These are phyloP conservation scores for Suhomyces ambrosiae DNA, from an alignment of 1,139 yeast genomes.

Conservation along the genomic window DNA sequence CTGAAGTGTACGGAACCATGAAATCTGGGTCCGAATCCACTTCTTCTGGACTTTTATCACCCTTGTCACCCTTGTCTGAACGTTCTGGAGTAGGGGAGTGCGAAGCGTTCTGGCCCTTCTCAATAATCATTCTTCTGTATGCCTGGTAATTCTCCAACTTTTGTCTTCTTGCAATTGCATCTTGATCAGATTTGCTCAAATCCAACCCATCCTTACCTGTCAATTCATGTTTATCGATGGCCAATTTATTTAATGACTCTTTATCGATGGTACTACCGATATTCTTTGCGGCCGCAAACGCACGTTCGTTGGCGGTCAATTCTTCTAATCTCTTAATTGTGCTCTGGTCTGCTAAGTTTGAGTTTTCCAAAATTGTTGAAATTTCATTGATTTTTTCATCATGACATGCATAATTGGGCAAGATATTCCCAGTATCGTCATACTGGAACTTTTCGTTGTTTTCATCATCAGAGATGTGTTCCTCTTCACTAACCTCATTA, in stretches of 20 bases:
- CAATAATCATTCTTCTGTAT: constrained; percentile 51
- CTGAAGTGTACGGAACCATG: constrained; percentile 69
- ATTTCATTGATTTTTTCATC: constrained; percentile 49
- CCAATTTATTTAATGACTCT: constrained; percentile 43
- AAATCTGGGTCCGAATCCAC: constrained; percentile 34
- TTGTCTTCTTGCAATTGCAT: constrained; percentile 46
- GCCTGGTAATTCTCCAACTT: constrained; percentile 49
- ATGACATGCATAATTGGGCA: constrained; percentile 59
- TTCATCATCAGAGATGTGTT: constrained; percentile 66
- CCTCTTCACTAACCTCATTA: constrained; percentile 60
- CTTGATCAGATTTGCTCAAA: constrained; percentile 46
- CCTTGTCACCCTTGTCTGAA: constrained; percentile 3
- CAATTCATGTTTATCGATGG: constrained; percentile 41
- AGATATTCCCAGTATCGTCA: constrained; percentile 60
- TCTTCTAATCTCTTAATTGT: constrained; percentile 56
- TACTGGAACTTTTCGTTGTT: constrained; percentile 57
- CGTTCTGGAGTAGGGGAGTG: constrained; percentile 1
- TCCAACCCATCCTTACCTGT: constrained; percentile 48
- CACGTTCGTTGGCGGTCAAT: constrained; percentile 61
- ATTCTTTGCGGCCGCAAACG: constrained; percentile 58
- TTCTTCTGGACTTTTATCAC: constrained; percentile 3
- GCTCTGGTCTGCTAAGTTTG: constrained; percentile 41
- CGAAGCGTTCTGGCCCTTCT: constrained; percentile 22
- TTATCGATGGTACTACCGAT: constrained; percentile 52
- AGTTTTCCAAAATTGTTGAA: constrained; percentile 46